phyloP scores from a whole-genome alignment of 176 grass and related monocot species.

The Triticum turgidum region DNA sequence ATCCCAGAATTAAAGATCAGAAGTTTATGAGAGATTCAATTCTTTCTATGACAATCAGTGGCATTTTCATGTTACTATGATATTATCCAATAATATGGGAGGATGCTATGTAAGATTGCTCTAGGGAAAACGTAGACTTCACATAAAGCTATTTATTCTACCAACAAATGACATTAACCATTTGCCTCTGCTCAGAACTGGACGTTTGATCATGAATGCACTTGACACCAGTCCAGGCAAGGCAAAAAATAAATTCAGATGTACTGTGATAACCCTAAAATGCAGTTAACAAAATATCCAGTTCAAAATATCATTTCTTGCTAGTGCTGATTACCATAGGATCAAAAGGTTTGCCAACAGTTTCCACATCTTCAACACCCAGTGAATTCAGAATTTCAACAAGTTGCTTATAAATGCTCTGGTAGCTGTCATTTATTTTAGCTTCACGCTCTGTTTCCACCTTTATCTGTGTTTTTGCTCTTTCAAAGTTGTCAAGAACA shows the following conservation, averaged over 20 bases:
- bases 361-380: conserved; percentile 78
- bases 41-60: not conserved
- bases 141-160: not conserved
- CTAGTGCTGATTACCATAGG: conserved; percentile 72
- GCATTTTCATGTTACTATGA: not conserved
- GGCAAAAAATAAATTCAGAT: conserved; percentile 15
- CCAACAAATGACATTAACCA: not conserved
- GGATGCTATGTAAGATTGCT: not conserved
- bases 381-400: conserved; percentile 73
- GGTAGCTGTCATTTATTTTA: conserved; percentile 94
- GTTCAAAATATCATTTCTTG: not conserved
- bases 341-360: conserved; percentile 84
- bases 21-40: not conserved
- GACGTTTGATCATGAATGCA: conserved; percentile 1
- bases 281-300: not conserved
- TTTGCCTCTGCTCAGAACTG: not conserved
- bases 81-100: not conserved
- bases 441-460: conserved; percentile 75
- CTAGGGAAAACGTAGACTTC: not conserved
- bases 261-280: not conserved
- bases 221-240: not conserved
- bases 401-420: conserved; percentile 97
- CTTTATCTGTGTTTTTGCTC: conserved; percentile 94
- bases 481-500: conserved; percentile 97
- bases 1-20: not conserved